Evolutionary conservation across 345 rosid genomes (phyloP), one percentile per base, ranked within the genome.

Genomic region (Lenwebbia sp.): DNA sequence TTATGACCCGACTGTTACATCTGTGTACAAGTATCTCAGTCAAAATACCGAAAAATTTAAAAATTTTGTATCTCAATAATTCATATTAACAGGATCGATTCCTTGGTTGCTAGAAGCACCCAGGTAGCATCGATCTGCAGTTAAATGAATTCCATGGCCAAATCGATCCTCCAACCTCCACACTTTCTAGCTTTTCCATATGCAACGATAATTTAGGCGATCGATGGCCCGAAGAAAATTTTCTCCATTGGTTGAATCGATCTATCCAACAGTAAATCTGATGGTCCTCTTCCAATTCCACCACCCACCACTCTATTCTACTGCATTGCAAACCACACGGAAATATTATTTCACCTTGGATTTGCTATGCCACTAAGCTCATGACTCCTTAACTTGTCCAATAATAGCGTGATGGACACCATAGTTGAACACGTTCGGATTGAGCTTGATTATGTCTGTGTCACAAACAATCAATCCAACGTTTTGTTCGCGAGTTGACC

Each of bases 211-310:
- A 37, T 37, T 37, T 37, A 37, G 2, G 40, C 3, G 40, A 87
- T 30, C 21, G 12, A 14, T n/a, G n/a, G n/a, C n/a, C n/a, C n/a
- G n/a, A 62, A 3, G 40, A 14, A 5, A 58, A 65, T 13, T 62
- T 87, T 44, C 56, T 9, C 19, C 76, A 15, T 51, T 4, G 57
- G 57, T 50, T 85, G 56, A 83, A 76, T 33, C 50, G 56, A 15
- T 82, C 81, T 54, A 40, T 88, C 91, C 6, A 54, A 83, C 5
- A 85, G 86, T 82, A 52, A 52, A 22, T 84, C 88, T 49, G 51
- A 62, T 10, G 56, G 81, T 13, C 15, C 37, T 5, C 19, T 84
- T 21, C 55, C 85, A 56, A 40, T 58, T n/a, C 85, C 82, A 30
- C 82, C 82, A n/a, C 56, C 26, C 33, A 3, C n/a, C 30, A 4